Conservation (phyloP, 2,329 filamentous ascomycete species). For the Ramularia endophylla region DNA sequence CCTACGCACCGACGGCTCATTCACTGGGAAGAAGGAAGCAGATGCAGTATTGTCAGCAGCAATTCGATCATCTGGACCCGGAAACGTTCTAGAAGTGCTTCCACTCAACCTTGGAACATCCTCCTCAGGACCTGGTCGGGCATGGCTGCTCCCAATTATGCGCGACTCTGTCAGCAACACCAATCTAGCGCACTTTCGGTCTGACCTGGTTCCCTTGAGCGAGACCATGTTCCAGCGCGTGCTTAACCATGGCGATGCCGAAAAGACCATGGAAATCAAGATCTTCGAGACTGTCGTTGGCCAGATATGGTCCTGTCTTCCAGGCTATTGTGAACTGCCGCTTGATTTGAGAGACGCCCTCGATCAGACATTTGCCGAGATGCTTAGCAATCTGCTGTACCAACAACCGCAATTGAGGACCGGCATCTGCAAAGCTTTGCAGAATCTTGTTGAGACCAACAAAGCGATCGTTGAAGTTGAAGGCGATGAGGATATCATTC, state of each 20-base stretch:
- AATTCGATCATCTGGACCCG: constrained; percentile 83
- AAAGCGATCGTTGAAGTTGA: constrained; percentile 69
- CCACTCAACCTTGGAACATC: constrained; percentile 79
- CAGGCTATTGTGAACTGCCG: constrained; percentile 91
- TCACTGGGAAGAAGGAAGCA: constrained; percentile 89
- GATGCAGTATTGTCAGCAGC: constrained; percentile 86
- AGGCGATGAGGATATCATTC: constrained; percentile 62
- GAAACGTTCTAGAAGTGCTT: constrained; percentile 72
- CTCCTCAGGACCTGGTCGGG: constrained; percentile 70
- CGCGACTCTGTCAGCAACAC: constrained; percentile 89
- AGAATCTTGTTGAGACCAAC: constrained; percentile 86
- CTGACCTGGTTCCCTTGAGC: constrained; percentile 82
- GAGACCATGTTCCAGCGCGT: constrained; percentile 85
- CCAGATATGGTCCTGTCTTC: constrained; percentile 89
- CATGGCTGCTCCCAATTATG: constrained; percentile 90
- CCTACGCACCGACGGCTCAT: constrained; percentile 78
- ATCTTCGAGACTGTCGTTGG: constrained; percentile 96
- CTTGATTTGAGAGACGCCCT: constrained; percentile 64
- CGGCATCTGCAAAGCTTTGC: constrained; percentile 80
- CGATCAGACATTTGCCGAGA: constrained; percentile 82
- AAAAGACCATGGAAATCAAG: constrained; percentile 95
- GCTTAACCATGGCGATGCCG: constrained; percentile 69
- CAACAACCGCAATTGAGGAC: constrained; percentile 81
- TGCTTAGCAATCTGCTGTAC: constrained; percentile 86
- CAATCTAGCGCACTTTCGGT: constrained; percentile 74